phyloP scores from a whole-genome alignment of 2,329 filamentous ascomycete genomes.

The Aurifilum marmelostoma region DNA sequence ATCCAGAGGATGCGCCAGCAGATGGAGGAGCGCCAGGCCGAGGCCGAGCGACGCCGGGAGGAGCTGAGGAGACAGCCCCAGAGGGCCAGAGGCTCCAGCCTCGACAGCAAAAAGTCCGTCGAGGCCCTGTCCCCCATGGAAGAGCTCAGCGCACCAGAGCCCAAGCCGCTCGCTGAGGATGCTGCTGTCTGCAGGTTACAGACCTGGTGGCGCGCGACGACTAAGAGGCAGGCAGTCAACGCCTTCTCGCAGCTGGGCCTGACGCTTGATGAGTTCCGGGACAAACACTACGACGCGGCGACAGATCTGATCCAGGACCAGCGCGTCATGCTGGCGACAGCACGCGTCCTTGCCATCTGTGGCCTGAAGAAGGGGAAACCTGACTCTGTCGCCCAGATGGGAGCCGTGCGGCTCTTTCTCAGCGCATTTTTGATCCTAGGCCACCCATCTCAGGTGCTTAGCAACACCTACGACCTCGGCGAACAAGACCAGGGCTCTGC shows the following conservation, averaged over 20 bases:
- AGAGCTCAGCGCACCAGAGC: conserved; percentile 54
- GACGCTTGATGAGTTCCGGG: conserved; percentile 70
- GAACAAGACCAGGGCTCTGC: conserved; percentile 59
- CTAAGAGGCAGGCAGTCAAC: conserved; percentile 62
- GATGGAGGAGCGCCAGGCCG: conserved; percentile 79
- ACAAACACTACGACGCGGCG: conserved; percentile 75
- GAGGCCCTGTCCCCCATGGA: conserved; percentile 52
- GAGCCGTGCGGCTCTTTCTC: conserved; percentile 73
- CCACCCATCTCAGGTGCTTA: conserved; percentile 77
- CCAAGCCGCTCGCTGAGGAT: conserved; percentile 55
- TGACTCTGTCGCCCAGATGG: conserved; percentile 68
- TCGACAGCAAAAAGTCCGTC: conserved; percentile 52
- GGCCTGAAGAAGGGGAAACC: conserved; percentile 67
- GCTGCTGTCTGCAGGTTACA: conserved; percentile 70
- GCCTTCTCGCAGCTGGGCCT: conserved; percentile 69
- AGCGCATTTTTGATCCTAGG: conserved; percentile 80
- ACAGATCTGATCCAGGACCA: conserved; percentile 69
- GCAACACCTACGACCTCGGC: conserved; percentile 65
- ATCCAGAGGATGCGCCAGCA: conserved; percentile 69
- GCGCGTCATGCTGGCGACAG: conserved; percentile 66
- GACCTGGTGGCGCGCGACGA: conserved; percentile 67
- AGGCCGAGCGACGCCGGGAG: conserved; percentile 73
- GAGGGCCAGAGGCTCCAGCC: conserved; percentile 47
- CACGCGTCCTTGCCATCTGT: conserved; percentile 69
- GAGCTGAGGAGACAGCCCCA: conserved; percentile 61